Base-by-base conservation (phyloP, 1,139 yeast genomes). In the Yamadazyma friedrichii region DNA sequence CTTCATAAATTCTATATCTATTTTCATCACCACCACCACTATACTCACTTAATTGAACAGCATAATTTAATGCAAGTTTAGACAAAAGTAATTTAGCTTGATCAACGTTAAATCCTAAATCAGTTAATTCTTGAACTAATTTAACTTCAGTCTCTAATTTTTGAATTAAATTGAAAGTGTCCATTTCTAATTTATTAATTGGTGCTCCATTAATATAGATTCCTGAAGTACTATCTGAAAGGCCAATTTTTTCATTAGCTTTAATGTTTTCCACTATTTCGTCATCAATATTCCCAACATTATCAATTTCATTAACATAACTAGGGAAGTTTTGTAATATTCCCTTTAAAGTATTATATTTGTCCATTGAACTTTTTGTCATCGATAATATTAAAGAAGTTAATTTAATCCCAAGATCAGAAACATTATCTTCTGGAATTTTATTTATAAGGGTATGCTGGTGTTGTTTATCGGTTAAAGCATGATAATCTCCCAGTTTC, bases 201-300 rank as follows among this genome's bases (percentile, higher is more conserved):
- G 78, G 72, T 1, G 82, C 77, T 0, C 91, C 89, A 53, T 85
- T 85, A 3, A 84, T 49, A 46, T 74, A 84, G 1, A 84, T 44
- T 0, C 89, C 91, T 27, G 59, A 52, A 0, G 77, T 64, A 3
- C 71, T 67, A 3, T 61, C 55, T 0, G 69, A 55, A 13, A 65
- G 50, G 0, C 77, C 74, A 9, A 62, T 41, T 1, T 59, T 56
- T 26, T 62, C 67, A 38, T 70, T 68, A 2, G 53, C 55, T 2
- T 48, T 42, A 0, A 67, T 49, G 17, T 58, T 53, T 2, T 55
- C 46, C 20, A 51, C 48, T 1, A 67, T 44, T 3, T 52, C 42
- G 15, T 41, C 34, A 43, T 42, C 54, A 8, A 47, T 41, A 29
- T 29, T 42, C 26, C 17, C 12, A 8, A 15, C 16, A 3, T 15